Conservation (phyloP, 148 eudicot species). For the Suaeda aralocaspica region DNA sequence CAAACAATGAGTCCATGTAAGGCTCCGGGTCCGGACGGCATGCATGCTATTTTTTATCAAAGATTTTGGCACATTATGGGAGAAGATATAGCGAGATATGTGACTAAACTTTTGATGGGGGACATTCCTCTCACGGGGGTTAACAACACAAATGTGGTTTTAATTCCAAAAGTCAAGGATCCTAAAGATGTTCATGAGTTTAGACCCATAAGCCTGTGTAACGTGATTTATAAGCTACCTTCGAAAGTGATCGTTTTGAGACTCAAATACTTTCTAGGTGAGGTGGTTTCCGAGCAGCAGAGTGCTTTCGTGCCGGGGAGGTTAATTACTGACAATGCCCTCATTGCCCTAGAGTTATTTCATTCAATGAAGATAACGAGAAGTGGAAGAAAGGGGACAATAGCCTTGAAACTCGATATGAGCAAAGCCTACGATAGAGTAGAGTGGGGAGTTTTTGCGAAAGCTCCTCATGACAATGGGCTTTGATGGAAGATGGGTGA, state of each 20-base stretch:
- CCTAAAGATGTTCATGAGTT: background rate
- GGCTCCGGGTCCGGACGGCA: background rate
- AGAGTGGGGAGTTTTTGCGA: background rate
- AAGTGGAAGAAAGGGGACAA: background rate
- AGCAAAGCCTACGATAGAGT: background rate
- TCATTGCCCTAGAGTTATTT: background rate
- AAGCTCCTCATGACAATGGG: background rate
- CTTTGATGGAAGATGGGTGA: background rate
- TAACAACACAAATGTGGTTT: background rate
- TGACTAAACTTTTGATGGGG: background rate
- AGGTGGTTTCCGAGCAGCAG: background rate
- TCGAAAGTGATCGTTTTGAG: background rate
- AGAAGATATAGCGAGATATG: background rate
- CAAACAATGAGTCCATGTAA: background rate
- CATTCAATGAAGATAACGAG: background rate
- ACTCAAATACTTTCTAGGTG: background rate
- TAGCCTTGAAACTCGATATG: background rate
- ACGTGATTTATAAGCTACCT: background rate
- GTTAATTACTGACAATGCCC: background rate
- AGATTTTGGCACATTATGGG: background rate
- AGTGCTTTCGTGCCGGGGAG: background rate
- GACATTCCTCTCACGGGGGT: background rate
- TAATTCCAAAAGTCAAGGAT: background rate
- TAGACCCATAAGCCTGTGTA: background rate
- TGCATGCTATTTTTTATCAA: background rate